Percentiles rank a stretch among this genome's conserved stretches.
Evolutionary conservation across 805 yeast species (phyloP).

Genomic region (Pichia manshurica): DNA sequence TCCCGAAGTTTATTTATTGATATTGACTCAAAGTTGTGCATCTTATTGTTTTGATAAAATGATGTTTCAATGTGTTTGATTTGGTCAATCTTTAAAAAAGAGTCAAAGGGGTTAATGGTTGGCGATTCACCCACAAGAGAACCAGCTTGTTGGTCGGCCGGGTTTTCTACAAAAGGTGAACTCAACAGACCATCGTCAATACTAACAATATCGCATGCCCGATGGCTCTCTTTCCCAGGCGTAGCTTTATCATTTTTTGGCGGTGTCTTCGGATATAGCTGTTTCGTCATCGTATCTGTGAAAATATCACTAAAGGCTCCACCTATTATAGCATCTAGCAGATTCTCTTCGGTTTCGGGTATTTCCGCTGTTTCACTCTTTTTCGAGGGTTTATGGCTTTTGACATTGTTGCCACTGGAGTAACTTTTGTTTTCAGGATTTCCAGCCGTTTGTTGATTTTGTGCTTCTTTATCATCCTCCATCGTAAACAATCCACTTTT

Average conservation of each 20-base stretch:
- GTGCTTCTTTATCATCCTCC: not conserved
- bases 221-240: not conserved
- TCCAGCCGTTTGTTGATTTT: no score
- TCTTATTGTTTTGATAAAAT: conserved; percentile 27
- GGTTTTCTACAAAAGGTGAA: conserved; percentile 43
- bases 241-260: conserved; percentile 17
- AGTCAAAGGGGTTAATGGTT: conserved; percentile 38
- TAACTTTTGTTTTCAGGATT: not conserved
- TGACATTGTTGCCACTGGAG: not conserved
- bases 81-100: conserved; percentile 28
- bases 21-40: conserved; percentile 8
- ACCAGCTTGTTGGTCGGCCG: conserved; percentile 7
- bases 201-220: no score
- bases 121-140: conserved; percentile 11
- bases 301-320: conserved; percentile 34
- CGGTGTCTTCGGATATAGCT: conserved; percentile 25
- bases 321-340: conserved; percentile 15
- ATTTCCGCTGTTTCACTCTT: not conserved
- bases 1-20: conserved; percentile 14
- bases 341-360: conserved; percentile 1
- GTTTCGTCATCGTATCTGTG: conserved; percentile 41
- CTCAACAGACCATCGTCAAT: conserved; percentile 29
- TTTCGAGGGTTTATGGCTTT: not conserved
- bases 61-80: not conserved
- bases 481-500: conserved; percentile 12